Percentiles rank a stretch among this genome's conserved stretches.
Conservation (phyloP, 2,329 filamentous ascomycete genomes). For the Colletotrichum graminicola region DNA sequence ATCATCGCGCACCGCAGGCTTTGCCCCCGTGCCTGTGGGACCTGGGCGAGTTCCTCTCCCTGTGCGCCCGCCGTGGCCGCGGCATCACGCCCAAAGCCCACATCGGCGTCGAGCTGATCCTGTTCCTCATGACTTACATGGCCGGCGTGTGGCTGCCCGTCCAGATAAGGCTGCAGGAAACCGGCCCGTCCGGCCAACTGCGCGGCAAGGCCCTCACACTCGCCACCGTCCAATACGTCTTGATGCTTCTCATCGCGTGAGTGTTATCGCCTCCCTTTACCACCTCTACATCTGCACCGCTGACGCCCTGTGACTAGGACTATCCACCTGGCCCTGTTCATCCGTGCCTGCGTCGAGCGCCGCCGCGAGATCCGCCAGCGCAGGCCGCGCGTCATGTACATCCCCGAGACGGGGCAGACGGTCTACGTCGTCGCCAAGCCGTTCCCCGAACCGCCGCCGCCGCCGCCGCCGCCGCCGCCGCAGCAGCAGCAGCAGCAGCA, state of each 20-base stretch:
- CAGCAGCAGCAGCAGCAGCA: not conserved
- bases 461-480: constrained; percentile 2
- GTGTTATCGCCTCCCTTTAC: not conserved
- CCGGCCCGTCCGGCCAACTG: too few relatives aligned
- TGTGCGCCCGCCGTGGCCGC: constrained; percentile 44
- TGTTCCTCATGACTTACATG: constrained; percentile 37
- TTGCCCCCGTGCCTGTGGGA: constrained; percentile 45
- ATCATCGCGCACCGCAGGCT: constrained; percentile 18
- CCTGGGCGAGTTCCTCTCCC: constrained; percentile 45
- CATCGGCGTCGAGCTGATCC: constrained; percentile 46
- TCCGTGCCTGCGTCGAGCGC: constrained; percentile 47
- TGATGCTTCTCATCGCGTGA: constrained; percentile 25
- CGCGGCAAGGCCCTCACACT: not conserved
- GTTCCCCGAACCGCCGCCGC: constrained; percentile 33
- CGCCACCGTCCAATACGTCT: constrained; percentile 7
- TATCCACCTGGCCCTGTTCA: constrained; percentile 46
- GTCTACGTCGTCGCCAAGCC: constrained; percentile 44
- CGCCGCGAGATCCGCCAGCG: constrained; percentile 38
- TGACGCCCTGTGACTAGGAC: constrained; percentile 30
- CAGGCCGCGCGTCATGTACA: constrained; percentile 44
- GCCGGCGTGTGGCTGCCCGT: constrained; percentile 5
- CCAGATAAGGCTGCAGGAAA: not conserved
- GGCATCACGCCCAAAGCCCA: constrained; percentile 47
- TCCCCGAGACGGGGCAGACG: constrained; percentile 43
- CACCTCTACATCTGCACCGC: not conserved